A percentile compares a stretch with the other conserved stretches of the same genome.
Evolutionary conservation across 768 basidiomycete species (phyloP).

Genomic region (Boletellus ananiceps): DNA sequence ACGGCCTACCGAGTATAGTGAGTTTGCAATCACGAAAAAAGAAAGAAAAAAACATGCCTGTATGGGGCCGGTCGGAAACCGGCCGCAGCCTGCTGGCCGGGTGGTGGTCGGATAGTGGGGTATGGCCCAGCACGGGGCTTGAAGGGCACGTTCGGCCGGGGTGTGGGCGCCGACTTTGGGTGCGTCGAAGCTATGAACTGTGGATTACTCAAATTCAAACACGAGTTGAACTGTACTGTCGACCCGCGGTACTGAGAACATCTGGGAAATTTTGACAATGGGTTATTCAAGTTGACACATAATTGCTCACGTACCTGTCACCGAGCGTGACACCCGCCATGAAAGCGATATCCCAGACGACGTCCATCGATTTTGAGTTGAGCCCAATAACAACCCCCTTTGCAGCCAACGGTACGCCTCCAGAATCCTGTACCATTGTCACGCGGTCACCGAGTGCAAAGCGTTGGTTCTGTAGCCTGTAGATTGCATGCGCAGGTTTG

Average conservation of each 20-base stretch:
- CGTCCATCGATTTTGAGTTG: conserved; percentile 83
- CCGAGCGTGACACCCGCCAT: conserved; percentile 87
- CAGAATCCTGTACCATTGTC: conserved; percentile 93
- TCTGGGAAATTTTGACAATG: conserved; percentile 37
- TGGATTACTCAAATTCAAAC: conserved; percentile 81
- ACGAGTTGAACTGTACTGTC: conserved; percentile 80
- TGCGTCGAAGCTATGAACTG: conserved; percentile 81
- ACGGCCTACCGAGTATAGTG: conserved; percentile 15
- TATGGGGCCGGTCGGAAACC: conserved; percentile 59
- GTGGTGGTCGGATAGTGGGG: conserved; percentile 51
- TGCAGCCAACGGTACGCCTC: conserved; percentile 82
- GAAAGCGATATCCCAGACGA: conserved; percentile 94
- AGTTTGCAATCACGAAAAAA: not conserved
- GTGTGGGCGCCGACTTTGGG: conserved; percentile 48
- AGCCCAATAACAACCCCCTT: conserved; percentile 95
- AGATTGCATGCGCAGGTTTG: conserved; percentile 86
- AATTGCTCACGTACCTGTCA: conserved; percentile 51
- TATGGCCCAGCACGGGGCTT: conserved; percentile 65
- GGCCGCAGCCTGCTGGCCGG: conserved; percentile 51
- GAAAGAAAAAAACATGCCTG: conserved; percentile 10
- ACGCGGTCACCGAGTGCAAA: conserved; percentile 92
- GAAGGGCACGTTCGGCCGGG: conserved; percentile 50
- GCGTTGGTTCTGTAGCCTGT: conserved; percentile 82
- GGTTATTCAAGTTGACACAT: no score
- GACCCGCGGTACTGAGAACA: conserved; percentile 93